These are phyloP conservation scores for Daldinia grandis DNA, from an alignment of 495 filamentous ascomycete species.

Conservation along the genomic window DNA sequence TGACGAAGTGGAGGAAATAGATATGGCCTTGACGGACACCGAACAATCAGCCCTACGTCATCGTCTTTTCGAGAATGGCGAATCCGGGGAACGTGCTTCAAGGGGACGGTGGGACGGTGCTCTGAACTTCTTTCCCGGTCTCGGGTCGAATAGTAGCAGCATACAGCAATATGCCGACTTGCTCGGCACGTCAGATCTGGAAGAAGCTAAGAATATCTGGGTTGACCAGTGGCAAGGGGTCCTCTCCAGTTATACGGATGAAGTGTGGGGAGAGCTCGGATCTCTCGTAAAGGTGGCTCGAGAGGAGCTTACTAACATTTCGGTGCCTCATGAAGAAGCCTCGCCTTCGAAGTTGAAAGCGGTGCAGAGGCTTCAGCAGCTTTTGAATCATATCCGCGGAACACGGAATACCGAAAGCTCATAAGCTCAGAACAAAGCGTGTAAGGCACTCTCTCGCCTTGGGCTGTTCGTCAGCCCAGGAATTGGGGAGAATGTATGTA, in stretches of 20 bases:
- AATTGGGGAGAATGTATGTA: background rate
- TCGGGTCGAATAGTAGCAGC: conserved; percentile 29
- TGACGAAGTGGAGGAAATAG: conserved; percentile 38
- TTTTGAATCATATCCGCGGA: conserved; percentile 36
- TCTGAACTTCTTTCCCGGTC: conserved; percentile 55
- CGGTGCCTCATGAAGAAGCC: conserved; percentile 11
- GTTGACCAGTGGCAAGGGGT: conserved; percentile 67
- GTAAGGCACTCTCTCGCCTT: background rate
- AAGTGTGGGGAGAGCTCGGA: conserved; percentile 78
- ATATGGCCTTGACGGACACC: conserved; percentile 23
- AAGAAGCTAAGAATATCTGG: conserved; percentile 58
- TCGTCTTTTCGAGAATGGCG: conserved; percentile 46
- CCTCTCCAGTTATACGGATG: conserved; percentile 73
- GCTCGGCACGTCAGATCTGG: conserved; percentile 47
- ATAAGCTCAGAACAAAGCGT: background rate
- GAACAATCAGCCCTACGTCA: conserved; percentile 45
- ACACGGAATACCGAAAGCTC: background rate
- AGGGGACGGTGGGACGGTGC: conserved; percentile 49
- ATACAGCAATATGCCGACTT: conserved; percentile 25
- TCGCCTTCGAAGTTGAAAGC: conserved; percentile 26
- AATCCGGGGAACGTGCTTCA: background rate
- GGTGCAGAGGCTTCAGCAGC: conserved; percentile 39
- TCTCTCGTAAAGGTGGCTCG: conserved; percentile 70
- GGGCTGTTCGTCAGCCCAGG: background rate
- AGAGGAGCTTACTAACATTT: conserved; percentile 60